Conservation (phyloP, 257 asterid species). For the Scutellaria minor region DNA sequence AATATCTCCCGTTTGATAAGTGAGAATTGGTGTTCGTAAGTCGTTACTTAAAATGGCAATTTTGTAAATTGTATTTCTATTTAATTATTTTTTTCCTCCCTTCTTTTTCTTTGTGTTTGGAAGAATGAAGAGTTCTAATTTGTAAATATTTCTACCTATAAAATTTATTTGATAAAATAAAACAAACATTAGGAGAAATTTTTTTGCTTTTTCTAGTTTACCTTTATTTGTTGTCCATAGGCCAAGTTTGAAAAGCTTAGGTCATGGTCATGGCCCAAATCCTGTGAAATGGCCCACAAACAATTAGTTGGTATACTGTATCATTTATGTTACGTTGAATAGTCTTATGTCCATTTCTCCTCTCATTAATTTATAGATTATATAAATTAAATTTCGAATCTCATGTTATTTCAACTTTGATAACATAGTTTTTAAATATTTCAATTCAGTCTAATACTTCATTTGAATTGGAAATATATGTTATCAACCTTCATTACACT, state of each 20-base stretch:
- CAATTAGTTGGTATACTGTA: background rate
- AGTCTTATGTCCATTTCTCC: background rate
- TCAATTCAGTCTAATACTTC: background rate
- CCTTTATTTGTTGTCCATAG: background rate
- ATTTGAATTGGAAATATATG: background rate
- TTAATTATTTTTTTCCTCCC: no score
- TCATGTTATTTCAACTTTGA: background rate
- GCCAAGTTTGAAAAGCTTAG: background rate
- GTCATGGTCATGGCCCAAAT: constrained; percentile 1
- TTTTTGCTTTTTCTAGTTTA: background rate
- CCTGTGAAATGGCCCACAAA: constrained; percentile 18
- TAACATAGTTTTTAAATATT: background rate
- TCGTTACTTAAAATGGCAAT: no score
- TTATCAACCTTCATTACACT: background rate
- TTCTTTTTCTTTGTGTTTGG: no score
- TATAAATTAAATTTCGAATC: no score
- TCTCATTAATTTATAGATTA: background rate
- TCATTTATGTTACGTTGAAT: background rate
- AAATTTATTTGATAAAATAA: no score
- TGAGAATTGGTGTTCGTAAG: no score
- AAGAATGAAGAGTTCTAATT: no score
- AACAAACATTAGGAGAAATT: background rate
- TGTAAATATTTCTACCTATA: no score
- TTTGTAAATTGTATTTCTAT: no score
- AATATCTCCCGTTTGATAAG: no score